Evolutionary conservation across 192 early-diverging fungal species (phyloP).

Genomic region (Pilobolus umbonatus): DNA sequence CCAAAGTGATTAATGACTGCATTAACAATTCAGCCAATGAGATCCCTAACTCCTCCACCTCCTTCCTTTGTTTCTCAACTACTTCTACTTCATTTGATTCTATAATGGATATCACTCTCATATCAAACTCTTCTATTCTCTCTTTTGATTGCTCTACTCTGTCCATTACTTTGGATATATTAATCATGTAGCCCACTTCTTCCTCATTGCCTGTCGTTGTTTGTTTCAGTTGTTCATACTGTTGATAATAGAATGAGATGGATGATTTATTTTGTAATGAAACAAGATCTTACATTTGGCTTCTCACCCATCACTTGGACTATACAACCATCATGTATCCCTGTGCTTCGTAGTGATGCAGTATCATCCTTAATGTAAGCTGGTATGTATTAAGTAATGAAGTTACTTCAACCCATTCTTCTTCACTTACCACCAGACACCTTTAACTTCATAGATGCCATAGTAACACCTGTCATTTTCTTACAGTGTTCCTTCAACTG

Average conservation of each 20-base stretch:
- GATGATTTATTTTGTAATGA: no score
- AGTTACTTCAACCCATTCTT: background rate
- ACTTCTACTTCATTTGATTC: constrained; percentile 16
- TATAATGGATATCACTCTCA: constrained; percentile 34
- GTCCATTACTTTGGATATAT: constrained; percentile 38
- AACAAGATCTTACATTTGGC: constrained; percentile 54
- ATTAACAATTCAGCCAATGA: constrained; percentile 69
- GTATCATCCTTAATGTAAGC: constrained; percentile 72
- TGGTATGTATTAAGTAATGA: constrained; percentile 17
- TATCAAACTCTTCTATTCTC: constrained; percentile 44
- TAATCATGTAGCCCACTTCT: constrained; percentile 45
- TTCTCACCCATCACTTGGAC: constrained; percentile 69
- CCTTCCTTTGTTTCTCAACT: constrained; percentile 41
- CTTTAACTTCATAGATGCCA: constrained; percentile 70
- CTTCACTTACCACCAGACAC: constrained; percentile 61
- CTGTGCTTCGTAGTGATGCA: constrained; percentile 59
- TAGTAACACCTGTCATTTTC: constrained; percentile 69
- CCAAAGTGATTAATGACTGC: constrained; percentile 73
- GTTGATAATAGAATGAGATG: no score
- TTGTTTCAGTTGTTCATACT: constrained; percentile 35
- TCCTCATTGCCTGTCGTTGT: constrained; percentile 46
- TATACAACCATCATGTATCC: constrained; percentile 66
- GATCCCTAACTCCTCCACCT: constrained; percentile 60
- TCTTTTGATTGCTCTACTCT: constrained; percentile 30
- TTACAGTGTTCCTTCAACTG: constrained; percentile 70